phyloP scores from a whole-genome alignment of 148 eudicot genomes.

The Cornus controversa region DNA sequence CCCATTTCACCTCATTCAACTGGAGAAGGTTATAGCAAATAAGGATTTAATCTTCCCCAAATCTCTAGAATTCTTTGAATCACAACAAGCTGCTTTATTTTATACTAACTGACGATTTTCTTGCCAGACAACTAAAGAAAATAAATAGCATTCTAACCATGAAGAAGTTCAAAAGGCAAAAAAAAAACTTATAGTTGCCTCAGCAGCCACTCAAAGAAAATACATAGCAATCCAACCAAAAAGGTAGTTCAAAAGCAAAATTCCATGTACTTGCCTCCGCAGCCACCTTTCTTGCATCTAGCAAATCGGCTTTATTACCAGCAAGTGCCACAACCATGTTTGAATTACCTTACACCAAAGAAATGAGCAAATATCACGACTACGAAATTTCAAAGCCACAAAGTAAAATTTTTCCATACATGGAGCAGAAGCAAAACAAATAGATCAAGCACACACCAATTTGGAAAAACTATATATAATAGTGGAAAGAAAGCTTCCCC shows the following conservation, averaged over 20 bases:
- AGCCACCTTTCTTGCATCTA: constrained; percentile 23
- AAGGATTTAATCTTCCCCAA: neutral
- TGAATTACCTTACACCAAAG: constrained; percentile 11
- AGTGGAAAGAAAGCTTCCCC: neutral
- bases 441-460: neutral
- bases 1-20: neutral
- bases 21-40: neutral
- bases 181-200: too few relatives aligned
- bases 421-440: neutral
- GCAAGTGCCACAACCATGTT: constrained; percentile 32
- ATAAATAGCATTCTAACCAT: neutral
- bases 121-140: neutral
- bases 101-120: neutral
- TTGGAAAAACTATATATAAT: too few relatives aligned
- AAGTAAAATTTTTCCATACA: neutral
- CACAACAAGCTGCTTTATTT: neutral
- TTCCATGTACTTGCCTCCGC: constrained; percentile 18
- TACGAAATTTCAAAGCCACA: neutral
- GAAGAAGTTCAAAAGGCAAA: too few relatives aligned
- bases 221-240: too few relatives aligned
- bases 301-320: constrained; percentile 39
- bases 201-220: too few relatives aligned
- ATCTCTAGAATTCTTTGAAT: neutral
- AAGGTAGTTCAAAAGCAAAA: too few relatives aligned
- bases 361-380: neutral